Base-by-base conservation (phyloP, 2,329 filamentous ascomycete genomes). In the Cercospora brassicicola region DNA sequence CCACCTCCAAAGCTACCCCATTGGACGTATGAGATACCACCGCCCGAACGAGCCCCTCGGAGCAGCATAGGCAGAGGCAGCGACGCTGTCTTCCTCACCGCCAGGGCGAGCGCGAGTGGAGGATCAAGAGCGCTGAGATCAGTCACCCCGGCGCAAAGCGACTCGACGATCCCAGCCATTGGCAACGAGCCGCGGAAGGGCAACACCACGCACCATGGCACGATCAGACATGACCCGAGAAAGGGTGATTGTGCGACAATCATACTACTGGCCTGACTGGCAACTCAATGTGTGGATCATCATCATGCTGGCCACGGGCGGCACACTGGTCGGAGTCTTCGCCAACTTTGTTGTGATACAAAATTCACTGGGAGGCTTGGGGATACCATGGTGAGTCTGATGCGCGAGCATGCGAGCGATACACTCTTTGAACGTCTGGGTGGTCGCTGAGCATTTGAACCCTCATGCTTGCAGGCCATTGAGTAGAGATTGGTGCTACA, bases 221-320 rank as follows among this genome's bases (percentile, higher is more conserved):
- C 75, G 75, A 65, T 74, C 71, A 69, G 71, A 68, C 67, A 69
- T 72, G 28, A 70, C 70, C 64, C 73, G 74, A n/a, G 70, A 73
- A 51, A 72, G 76, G 56, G 79, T 83, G 20, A 78, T 84, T 57
- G 81, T 84, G 42, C 80, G 82, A 31, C 78, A 84, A 71, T 82
- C 84, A 73, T 89, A 89, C 80, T 85, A 84, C 80, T 90, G 88
- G 88, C 88, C 88, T 2, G 87, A 89, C 77, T 81, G 86, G 59
- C 87, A 89, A 74, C 82, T 90, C 71, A 89, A 89, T 74, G 78
- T 88, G 74, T 90, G 88, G 88, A 88, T 88, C 4, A 87, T 89
- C 77, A 81, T 89, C 72, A 88, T 89, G 76, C 81, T 89, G 15
- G 84, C 83, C 0, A 84, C 85, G 1, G 86, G 86, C 10, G 83